Evolutionary conservation across 2,329 filamentous ascomycete genomes (phyloP).

Genomic region (Rhexocercosporidium sp.): DNA sequence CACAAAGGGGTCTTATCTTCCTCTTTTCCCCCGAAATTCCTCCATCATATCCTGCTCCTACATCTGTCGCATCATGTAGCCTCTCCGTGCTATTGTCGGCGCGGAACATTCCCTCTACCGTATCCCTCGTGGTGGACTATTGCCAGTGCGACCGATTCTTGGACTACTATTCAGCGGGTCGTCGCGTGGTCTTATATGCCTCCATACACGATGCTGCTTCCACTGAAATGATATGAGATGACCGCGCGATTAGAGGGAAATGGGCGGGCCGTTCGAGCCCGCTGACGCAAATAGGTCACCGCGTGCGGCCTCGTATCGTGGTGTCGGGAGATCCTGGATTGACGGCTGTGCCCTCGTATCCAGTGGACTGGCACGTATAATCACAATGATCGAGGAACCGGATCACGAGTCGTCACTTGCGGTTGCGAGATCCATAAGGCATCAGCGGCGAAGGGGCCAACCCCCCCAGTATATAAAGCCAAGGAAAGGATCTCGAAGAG

Average conservation of each 20-base stretch:
- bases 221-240: background rate
- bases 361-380: conserved; percentile 4
- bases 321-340: background rate
- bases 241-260: conserved; percentile 3
- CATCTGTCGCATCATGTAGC: conserved; percentile 9
- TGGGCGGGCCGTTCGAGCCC: background rate
- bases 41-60: conserved; percentile 8
- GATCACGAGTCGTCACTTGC: conserved; percentile 2
- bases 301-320: conserved; percentile 5
- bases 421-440: conserved; percentile 6
- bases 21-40: conserved; percentile 3
- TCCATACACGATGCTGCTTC: background rate
- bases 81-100: conserved; percentile 10
- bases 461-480: conserved; percentile 15
- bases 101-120: conserved; percentile 2
- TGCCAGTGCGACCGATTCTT: background rate
- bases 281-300: background rate
- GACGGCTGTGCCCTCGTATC: conserved; percentile 7
- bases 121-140: background rate
- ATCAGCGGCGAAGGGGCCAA: background rate
- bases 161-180: conserved; percentile 7
- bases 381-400: conserved; percentile 12
- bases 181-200: conserved; percentile 8
- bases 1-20: conserved; percentile 16
- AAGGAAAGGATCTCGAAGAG: conserved; percentile 7